Evolutionary conservation across 2,329 filamentous ascomycete species (phyloP).

Genomic region (Leptographium procerum): DNA sequence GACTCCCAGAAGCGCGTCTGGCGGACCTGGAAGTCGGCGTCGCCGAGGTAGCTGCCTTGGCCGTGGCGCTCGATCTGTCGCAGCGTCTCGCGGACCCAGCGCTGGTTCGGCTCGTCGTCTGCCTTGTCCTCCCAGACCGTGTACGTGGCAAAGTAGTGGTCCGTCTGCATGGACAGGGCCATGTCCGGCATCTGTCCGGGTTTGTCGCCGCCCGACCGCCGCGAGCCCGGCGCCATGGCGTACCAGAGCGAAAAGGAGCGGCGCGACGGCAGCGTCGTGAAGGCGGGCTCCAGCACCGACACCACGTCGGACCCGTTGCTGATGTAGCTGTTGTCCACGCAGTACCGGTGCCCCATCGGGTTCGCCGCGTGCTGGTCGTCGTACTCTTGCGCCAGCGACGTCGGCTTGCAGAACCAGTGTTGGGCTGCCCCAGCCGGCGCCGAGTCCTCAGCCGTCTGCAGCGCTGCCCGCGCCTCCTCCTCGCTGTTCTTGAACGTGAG

Average conservation of each 20-base stretch:
- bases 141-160: slow-evolving; percentile 46
- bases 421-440: slow-evolving; percentile 22
- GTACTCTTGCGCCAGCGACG: slow-evolving; percentile 30
- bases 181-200: slow-evolving; percentile 24
- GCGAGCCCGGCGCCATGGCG: slow-evolving; percentile 36
- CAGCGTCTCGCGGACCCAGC: slow-evolving; percentile 33
- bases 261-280: slow-evolving; percentile 32
- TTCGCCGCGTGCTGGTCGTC: slow-evolving; percentile 31
- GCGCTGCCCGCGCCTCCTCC: slow-evolving; percentile 22
- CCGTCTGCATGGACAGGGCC: slow-evolving; percentile 42
- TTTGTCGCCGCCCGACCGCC: slow-evolving; percentile 24
- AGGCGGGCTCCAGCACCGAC: slow-evolving; percentile 31
- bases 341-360: slow-evolving; percentile 36
- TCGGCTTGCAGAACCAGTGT: slow-evolving; percentile 14
- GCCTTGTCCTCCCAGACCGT: slow-evolving; percentile 33
- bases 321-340: slow-evolving; percentile 39
- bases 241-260: slow-evolving; percentile 38
- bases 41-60: slow-evolving; percentile 41
- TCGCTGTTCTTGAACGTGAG: slow-evolving; percentile 28
- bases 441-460: slow-evolving; percentile 24
- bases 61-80: slow-evolving; percentile 25
- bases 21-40: slow-evolving; percentile 39
- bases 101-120: slow-evolving; percentile 31
- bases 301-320: slow-evolving; percentile 33
- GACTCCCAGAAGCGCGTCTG: slow-evolving; percentile 36